These are phyloP conservation scores for Umbelopsis sp. DNA, from an alignment of 371 early-diverging fungal genomes.

Conservation along the genomic window DNA sequence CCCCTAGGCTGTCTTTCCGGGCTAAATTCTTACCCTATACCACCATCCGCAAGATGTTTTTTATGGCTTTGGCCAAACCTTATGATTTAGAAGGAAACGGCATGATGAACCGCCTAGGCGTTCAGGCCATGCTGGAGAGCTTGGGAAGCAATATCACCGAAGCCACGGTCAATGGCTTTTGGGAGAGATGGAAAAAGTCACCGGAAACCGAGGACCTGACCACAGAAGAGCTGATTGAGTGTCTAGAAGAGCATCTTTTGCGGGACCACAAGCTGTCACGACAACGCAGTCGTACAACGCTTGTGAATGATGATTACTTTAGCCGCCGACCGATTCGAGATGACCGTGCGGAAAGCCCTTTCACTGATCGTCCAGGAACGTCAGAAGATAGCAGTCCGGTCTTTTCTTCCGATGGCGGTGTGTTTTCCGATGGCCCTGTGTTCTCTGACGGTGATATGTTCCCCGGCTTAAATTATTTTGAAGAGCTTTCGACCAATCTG, in stretches of 20 bases:
- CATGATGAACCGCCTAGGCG: constrained; percentile 57
- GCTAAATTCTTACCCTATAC: constrained; percentile 69
- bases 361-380: background rate
- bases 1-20: constrained; percentile 53
- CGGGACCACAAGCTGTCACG: constrained; percentile 25
- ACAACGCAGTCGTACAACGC: background rate
- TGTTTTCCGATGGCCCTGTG: constrained; percentile 10
- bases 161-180: constrained; percentile 67
- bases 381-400: constrained; percentile 13
- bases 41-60: constrained; percentile 73
- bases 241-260: constrained; percentile 60
- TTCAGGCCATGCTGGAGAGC: constrained; percentile 78
- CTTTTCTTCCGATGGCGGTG: constrained; percentile 18
- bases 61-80: constrained; percentile 67
- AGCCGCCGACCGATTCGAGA: background rate
- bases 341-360: background rate
- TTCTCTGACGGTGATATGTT: constrained; percentile 20
- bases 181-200: constrained; percentile 59
- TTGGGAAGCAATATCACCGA: constrained; percentile 76
- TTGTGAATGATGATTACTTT: constrained; percentile 25
- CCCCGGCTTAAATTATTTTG: constrained; percentile 19
- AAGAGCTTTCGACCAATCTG: background rate
- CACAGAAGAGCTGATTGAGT: constrained; percentile 65
- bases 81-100: constrained; percentile 67
- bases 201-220: constrained; percentile 63